Evolutionary conservation across 257 asterid species (phyloP).

Genomic region (Haberlea rhodopensis): DNA sequence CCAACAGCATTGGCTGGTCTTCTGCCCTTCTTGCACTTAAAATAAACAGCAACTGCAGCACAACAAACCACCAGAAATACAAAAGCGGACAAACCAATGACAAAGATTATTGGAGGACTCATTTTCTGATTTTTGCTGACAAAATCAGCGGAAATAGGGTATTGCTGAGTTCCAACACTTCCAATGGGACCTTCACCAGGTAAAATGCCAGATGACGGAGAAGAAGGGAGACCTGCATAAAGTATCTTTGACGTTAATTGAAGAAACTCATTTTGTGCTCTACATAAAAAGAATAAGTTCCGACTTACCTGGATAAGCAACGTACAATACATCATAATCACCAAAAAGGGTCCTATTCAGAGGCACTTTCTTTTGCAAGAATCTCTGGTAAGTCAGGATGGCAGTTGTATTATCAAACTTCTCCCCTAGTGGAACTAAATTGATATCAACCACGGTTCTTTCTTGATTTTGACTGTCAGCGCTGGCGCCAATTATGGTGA

Average conservation of each 20-base stretch:
- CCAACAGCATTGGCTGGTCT: slow-evolving; percentile 77
- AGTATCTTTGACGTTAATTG: slow-evolving; percentile 24
- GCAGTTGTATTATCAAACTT: slow-evolving; percentile 95
- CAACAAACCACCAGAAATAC: slow-evolving; percentile 76
- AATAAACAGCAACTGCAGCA: slow-evolving; percentile 59
- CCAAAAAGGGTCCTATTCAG: slow-evolving; percentile 88
- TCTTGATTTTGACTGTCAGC: slow-evolving; percentile 79
- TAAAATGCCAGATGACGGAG: slow-evolving; percentile 57
- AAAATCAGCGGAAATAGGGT: slow-evolving; percentile 73
- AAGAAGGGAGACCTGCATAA: slow-evolving; percentile 74
- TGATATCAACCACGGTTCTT: slow-evolving; percentile 71
- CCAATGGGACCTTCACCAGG: slow-evolving; percentile 71
- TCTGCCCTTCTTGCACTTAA: slow-evolving; percentile 67
- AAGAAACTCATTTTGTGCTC: slow-evolving; percentile 16
- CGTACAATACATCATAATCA: slow-evolving; percentile 59
- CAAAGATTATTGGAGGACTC: slow-evolving; percentile 64
- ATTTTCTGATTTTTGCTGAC: slow-evolving; percentile 61
- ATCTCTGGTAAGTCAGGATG: slow-evolving; percentile 70
- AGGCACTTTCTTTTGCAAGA: slow-evolving; percentile 76
- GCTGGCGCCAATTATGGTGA: slow-evolving; percentile 76
- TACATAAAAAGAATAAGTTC: slow-evolving; percentile 1
- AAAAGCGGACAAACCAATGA: slow-evolving; percentile 72
- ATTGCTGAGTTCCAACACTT: slow-evolving; percentile 63
- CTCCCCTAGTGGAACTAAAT: slow-evolving; percentile 88
- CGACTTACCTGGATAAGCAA: slow-evolving; percentile 75